phyloP scores from a whole-genome alignment of 352 stramenopile genomes.

The Globisporangium barbulae region DNA sequence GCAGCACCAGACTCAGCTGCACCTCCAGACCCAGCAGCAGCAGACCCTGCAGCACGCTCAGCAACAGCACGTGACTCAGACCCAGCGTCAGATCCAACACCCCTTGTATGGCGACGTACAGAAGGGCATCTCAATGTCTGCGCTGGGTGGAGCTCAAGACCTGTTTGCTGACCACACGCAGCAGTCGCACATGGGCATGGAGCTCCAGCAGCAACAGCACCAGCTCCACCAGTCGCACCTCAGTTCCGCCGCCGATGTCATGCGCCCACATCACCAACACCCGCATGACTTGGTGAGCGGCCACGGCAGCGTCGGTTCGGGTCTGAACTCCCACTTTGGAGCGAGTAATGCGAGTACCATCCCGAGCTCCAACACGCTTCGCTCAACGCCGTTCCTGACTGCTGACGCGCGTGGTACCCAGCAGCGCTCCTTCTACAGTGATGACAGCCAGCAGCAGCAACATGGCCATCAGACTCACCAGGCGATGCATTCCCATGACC shows the following conservation, averaged over 20 bases:
- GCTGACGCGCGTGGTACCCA: conserved; percentile 13
- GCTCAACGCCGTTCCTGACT: conserved; percentile 14
- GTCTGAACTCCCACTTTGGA: conserved; percentile 16
- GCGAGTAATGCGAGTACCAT: not conserved
- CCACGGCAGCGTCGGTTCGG: conserved; percentile 6
- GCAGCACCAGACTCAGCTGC: conserved; percentile 24
- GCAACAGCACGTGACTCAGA: conserved; percentile 30
- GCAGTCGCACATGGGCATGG: conserved; percentile 50
- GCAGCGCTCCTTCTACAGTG: conserved; percentile 36
- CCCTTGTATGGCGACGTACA: conserved; percentile 53
- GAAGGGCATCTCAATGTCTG: conserved; percentile 48
- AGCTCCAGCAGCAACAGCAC: conserved; percentile 37
- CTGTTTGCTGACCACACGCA: conserved; percentile 40
- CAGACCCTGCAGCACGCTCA: conserved; percentile 20
- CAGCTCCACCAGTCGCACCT: conserved; percentile 12
- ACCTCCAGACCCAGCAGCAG: conserved; percentile 34
- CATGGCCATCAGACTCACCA: conserved; percentile 19
- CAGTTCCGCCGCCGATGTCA: conserved; percentile 24
- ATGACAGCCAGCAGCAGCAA: conserved; percentile 28
- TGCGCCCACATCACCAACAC: conserved; percentile 35
- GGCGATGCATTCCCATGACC: conserved; percentile 43
- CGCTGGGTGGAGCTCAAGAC: conserved; percentile 36
- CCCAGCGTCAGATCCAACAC: conserved; percentile 36
- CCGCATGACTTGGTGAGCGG: conserved; percentile 14
- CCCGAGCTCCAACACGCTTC: conserved; percentile 11